A percentile compares a stretch with the other conserved stretches of the same genome.
Conservation (phyloP, 306 rosid species). For the Prunus campanulata region DNA sequence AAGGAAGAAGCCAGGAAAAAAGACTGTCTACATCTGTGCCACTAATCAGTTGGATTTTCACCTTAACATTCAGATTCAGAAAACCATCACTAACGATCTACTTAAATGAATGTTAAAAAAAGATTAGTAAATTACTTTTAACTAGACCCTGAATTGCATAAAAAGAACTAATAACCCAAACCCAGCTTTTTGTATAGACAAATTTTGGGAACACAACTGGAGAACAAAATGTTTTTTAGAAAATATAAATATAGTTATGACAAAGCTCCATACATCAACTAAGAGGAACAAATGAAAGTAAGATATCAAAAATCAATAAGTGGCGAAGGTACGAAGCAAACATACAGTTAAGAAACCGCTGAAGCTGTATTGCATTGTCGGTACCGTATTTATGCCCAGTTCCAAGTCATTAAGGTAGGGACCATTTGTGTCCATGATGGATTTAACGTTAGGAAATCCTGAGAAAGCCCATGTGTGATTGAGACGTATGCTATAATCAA, state of each 20-base stretch:
- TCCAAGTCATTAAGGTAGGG: slow-evolving; percentile 90
- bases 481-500: slow-evolving; percentile 94
- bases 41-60: too few relatives aligned
- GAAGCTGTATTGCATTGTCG: slow-evolving; percentile 93
- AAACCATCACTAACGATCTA: too few relatives aligned
- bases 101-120: too few relatives aligned
- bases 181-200: background rate
- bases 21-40: too few relatives aligned
- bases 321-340: slow-evolving; percentile 27
- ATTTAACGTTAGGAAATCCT: slow-evolving; percentile 86
- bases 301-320: slow-evolving; percentile 12
- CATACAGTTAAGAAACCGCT: slow-evolving; percentile 96
- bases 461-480: slow-evolving; percentile 99
- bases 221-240: background rate
- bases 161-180: background rate
- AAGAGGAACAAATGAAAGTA: background rate
- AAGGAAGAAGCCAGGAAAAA: too few relatives aligned
- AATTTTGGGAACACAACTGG: background rate
- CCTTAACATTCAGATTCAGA: too few relatives aligned
- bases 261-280: background rate
- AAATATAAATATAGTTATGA: background rate
- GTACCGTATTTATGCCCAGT: slow-evolving; percentile 62
- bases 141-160: background rate
- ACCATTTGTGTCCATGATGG: slow-evolving; percentile 95
- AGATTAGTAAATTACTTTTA: too few relatives aligned